phyloP scores from a whole-genome alignment of 2,329 filamentous ascomycete species.

The Verticillium albo-atrum region DNA sequence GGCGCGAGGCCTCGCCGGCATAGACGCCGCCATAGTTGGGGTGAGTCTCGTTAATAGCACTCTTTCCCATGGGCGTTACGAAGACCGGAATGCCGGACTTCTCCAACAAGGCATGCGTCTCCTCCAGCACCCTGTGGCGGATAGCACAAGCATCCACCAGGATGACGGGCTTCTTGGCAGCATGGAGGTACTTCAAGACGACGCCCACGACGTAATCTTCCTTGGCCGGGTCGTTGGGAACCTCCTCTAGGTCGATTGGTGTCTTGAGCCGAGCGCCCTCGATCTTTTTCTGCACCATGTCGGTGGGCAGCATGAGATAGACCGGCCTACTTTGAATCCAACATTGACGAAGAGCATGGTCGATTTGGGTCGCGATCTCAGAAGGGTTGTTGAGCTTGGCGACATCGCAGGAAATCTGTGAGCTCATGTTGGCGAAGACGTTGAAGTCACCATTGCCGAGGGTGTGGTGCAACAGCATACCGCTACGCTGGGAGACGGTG shows the following conservation, averaged over 20 bases:
- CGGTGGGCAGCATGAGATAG: conserved; percentile 78
- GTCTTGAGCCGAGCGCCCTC: conserved; percentile 68
- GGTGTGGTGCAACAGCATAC: conserved; percentile 60
- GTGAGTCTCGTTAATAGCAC: conserved; percentile 72
- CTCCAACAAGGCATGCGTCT: conserved; percentile 68
- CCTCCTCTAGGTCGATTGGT: conserved; percentile 62
- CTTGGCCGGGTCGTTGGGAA: conserved; percentile 61
- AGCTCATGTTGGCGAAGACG: conserved; percentile 76
- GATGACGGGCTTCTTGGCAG: conserved; percentile 70
- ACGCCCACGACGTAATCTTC: conserved; percentile 83
- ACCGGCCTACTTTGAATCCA: conserved; percentile 72
- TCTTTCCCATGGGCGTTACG: conserved; percentile 88
- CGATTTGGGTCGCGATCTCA: conserved; percentile 71
- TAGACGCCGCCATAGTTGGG: conserved; percentile 81
- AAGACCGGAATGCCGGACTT: conserved; percentile 76
- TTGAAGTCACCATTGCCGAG: conserved; percentile 77
- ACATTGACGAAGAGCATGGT: conserved; percentile 71
- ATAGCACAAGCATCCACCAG: conserved; percentile 81
- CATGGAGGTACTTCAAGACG: conserved; percentile 67
- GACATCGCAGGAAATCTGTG: conserved; percentile 64
- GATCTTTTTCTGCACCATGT: conserved; percentile 73
- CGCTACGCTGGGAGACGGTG: conserved; percentile 40
- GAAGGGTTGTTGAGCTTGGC: conserved; percentile 66
- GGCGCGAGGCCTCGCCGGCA: conserved; percentile 69
- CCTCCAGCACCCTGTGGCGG: conserved; percentile 66